Percentiles rank a stretch among this genome's conserved stretches.
Evolutionary conservation across 2,329 filamentous ascomycete species (phyloP).

Genomic region (Penicillium sp.): DNA sequence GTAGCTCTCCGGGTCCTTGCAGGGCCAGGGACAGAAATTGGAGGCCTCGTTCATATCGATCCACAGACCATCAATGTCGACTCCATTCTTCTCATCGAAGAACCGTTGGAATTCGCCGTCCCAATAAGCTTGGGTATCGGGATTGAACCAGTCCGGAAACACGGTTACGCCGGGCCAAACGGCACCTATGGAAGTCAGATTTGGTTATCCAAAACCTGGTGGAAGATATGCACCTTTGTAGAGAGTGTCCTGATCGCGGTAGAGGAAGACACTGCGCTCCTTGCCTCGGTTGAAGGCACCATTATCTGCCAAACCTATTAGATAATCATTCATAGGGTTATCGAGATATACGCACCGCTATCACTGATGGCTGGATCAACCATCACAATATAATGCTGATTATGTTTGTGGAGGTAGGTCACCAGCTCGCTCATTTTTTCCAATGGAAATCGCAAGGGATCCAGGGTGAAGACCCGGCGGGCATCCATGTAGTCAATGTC

Average conservation of each 20-base stretch:
- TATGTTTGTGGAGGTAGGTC: slow-evolving; percentile 63
- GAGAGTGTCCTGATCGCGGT: slow-evolving; percentile 55
- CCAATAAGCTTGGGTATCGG: slow-evolving; percentile 68
- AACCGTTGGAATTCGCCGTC: slow-evolving; percentile 65
- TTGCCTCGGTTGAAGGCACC: slow-evolving; percentile 62
- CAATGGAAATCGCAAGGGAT: slow-evolving; percentile 40
- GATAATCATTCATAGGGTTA: fast-evolving
- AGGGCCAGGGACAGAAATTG: slow-evolving; percentile 59
- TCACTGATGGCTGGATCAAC: slow-evolving; percentile 61
- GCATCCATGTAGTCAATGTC: slow-evolving; percentile 46
- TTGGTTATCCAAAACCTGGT: background rate
- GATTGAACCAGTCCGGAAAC: slow-evolving; percentile 76
- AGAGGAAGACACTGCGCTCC: slow-evolving; percentile 57
- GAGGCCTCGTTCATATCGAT: slow-evolving; percentile 68
- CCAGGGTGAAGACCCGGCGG: slow-evolving; percentile 42
- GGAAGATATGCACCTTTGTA: slow-evolving; percentile 43
- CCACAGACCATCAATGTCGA: slow-evolving; percentile 78
- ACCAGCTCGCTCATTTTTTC: slow-evolving; percentile 63
- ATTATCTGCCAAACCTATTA: slow-evolving; percentile 42
- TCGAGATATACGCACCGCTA: slow-evolving; percentile 26
- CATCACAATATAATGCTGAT: slow-evolving; percentile 76
- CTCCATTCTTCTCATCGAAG: slow-evolving; percentile 63
- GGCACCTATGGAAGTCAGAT: slow-evolving; percentile 50
- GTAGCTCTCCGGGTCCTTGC: slow-evolving; percentile 56
- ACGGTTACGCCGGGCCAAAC: slow-evolving; percentile 76